phyloP scores from a whole-genome alignment of 257 asterid species.

The Solanum microdontum region DNA sequence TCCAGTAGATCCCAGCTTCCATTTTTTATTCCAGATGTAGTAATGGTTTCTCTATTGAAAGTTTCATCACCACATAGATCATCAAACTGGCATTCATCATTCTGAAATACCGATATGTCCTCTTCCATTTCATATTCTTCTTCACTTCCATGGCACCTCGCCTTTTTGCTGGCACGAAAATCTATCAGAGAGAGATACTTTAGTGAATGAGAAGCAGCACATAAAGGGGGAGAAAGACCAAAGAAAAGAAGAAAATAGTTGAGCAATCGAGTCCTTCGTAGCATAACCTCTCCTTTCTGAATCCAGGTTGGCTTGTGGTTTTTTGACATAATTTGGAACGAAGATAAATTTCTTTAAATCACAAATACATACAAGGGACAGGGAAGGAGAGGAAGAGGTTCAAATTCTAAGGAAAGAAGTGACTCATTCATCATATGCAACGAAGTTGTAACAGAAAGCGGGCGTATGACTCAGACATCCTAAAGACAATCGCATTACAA shows the following conservation, averaged over 20 bases:
- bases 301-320: background rate
- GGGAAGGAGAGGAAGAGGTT: background rate
- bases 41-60: conserved; percentile 27
- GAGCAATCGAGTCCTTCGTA: background rate
- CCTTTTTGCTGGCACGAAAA: conserved; percentile 56
- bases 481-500: background rate
- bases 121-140: conserved; percentile 59
- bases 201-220: background rate
- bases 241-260: background rate
- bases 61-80: conserved; percentile 45
- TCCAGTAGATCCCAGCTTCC: conserved; percentile 70
- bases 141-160: conserved; percentile 49
- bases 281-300: background rate
- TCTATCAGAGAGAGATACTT: conserved; percentile 33
- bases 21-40: conserved; percentile 29
- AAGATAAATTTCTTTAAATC: background rate
- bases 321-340: background rate
- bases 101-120: conserved; percentile 13
- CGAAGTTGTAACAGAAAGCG: background rate
- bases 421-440: background rate
- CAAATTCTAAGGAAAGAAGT: background rate
- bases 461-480: background rate
- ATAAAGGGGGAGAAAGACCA: background rate
- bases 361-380: background rate
- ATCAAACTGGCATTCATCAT: conserved; percentile 52